phyloP scores from a whole-genome alignment of 2,329 filamentous ascomycete genomes.

The Penicillium thymicola region DNA sequence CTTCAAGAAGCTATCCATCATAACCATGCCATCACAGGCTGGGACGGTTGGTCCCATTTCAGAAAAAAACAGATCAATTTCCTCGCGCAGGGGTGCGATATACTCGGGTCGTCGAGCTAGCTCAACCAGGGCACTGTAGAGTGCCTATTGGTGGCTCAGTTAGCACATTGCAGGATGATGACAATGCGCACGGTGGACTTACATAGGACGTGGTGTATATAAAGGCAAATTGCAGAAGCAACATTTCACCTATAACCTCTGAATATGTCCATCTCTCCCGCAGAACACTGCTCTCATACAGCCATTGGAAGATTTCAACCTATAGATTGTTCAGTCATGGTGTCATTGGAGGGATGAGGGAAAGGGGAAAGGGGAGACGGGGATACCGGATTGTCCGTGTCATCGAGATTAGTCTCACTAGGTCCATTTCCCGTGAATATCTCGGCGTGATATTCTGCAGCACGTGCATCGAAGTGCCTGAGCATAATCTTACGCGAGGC shows the following conservation, averaged over 20 bases:
- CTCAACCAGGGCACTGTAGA: constrained; percentile 18
- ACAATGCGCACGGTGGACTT: background rate
- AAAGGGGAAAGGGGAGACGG: background rate
- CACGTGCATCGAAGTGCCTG: constrained; percentile 20
- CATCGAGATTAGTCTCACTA: background rate
- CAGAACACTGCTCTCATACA: constrained; percentile 18
- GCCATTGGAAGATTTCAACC: constrained; percentile 24
- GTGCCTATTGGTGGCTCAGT: constrained; percentile 8
- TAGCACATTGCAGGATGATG: background rate
- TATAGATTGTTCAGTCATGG: background rate
- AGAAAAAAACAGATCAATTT: constrained; percentile 6
- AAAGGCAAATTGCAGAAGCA: constrained; percentile 23
- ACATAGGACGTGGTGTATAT: constrained; percentile 25
- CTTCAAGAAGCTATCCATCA: constrained; percentile 22
- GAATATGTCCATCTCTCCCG: constrained; percentile 19
- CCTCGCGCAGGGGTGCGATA: constrained; percentile 16
- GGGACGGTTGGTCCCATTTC: constrained; percentile 10
- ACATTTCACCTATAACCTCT: constrained; percentile 23
- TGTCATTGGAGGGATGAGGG: background rate
- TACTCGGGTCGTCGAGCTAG: constrained; percentile 21
- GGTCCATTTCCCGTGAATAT: background rate
- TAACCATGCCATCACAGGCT: constrained; percentile 18
- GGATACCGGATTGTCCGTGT: constrained; percentile 10
- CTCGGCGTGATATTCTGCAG: constrained; percentile 17
- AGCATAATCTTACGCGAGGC: constrained; percentile 19